phyloP scores from a whole-genome alignment of 768 basidiomycete genomes.

The Fomitopsis serialis region DNA sequence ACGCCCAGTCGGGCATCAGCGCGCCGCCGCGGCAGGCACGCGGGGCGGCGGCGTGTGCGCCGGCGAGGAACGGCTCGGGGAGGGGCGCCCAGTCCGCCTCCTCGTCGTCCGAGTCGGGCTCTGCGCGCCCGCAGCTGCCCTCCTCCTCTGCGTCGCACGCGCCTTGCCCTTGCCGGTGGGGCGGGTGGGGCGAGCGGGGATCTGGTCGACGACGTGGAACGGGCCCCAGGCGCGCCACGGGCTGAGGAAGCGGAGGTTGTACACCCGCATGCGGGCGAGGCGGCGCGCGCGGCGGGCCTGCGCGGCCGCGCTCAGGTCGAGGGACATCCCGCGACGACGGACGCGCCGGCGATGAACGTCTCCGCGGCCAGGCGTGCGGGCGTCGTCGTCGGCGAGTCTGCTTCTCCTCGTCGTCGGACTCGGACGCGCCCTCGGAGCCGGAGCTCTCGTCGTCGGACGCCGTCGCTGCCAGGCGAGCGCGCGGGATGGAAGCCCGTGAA shows the following conservation, averaged over 20 bases:
- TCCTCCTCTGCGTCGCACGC: slow-evolving; percentile 12
- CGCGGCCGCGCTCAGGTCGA: slow-evolving; percentile 7
- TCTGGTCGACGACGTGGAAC: slow-evolving; percentile 9
- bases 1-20: slow-evolving; percentile 43
- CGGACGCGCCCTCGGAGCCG: not conserved
- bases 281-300: slow-evolving; percentile 17
- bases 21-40: slow-evolving; percentile 11
- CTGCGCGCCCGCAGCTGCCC: slow-evolving; percentile 4
- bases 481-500: slow-evolving; percentile 35
- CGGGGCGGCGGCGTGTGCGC: not conserved
- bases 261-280: slow-evolving; percentile 20
- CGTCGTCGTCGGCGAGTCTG: not conserved
- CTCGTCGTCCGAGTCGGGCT: slow-evolving; percentile 2
- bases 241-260: slow-evolving; percentile 21
- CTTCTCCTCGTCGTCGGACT: not conserved
- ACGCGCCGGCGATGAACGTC: not conserved
- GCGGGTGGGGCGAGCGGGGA: slow-evolving; percentile 4
- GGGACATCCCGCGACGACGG: not conserved
- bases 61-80: not conserved
- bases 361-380: not conserved
- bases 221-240: slow-evolving; percentile 21
- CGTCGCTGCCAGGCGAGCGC: not conserved
- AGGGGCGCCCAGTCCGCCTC: slow-evolving; percentile 1
- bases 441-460: not conserved
- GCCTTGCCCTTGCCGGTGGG: slow-evolving; percentile 14